A percentile compares a stretch with the other conserved stretches of the same genome.
Conservation (phyloP, 2,329 filamentous ascomycete species). For the Colletotrichum sp. region DNA sequence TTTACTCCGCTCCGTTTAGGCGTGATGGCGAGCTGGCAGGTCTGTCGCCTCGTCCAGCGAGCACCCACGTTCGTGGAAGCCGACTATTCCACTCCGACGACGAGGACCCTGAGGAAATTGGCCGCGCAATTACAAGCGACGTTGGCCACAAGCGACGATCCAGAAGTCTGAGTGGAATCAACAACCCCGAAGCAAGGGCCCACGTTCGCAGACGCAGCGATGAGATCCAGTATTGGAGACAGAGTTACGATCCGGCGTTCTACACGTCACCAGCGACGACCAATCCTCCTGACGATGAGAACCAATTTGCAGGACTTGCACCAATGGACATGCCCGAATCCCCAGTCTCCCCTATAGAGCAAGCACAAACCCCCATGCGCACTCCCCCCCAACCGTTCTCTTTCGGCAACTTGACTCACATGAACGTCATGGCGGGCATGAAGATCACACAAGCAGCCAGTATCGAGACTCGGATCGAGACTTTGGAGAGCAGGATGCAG, state of each 20-base stretch:
- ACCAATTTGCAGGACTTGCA: constrained; percentile 32
- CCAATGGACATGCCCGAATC: constrained; percentile 37
- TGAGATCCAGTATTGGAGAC: constrained; percentile 69
- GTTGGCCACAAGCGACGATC: constrained; percentile 58
- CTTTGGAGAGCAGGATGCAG: constrained; percentile 56
- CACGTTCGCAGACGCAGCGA: constrained; percentile 59
- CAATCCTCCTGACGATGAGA: constrained; percentile 40
- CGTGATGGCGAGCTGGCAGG: constrained; percentile 53
- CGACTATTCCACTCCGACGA: constrained; percentile 36
- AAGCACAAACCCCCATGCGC: constrained; percentile 30
- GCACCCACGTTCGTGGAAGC: constrained; percentile 57
- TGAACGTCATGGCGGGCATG: constrained; percentile 56
- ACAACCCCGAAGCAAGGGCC: background rate
- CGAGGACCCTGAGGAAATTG: constrained; percentile 60
- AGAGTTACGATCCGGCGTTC: constrained; percentile 59
- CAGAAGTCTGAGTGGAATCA: constrained; percentile 54
- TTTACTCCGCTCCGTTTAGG: constrained; percentile 39
- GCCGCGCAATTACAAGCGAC: constrained; percentile 66
- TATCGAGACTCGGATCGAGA: constrained; percentile 57
- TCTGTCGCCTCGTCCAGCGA: constrained; percentile 66
- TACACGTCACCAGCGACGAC: constrained; percentile 55
- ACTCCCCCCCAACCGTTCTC: constrained; percentile 57
- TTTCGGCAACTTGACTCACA: constrained; percentile 52
- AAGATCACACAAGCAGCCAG: constrained; percentile 62
- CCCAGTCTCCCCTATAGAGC: constrained; percentile 28